Conservation (phyloP, 2,329 filamentous ascomycete genomes). For the Metarhizium brunneum region DNA sequence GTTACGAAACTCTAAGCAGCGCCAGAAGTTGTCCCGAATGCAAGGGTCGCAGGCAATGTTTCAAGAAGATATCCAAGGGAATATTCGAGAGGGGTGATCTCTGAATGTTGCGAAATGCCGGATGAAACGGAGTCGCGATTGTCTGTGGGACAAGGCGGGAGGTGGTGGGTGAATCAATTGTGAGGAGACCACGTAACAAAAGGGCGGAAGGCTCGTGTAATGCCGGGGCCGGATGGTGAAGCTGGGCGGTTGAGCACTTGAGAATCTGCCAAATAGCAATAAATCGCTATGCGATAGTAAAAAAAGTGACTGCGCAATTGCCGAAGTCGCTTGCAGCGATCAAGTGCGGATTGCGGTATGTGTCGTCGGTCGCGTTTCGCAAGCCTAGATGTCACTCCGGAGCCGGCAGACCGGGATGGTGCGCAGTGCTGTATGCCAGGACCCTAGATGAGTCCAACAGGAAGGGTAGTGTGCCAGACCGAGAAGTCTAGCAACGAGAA, state of each 20-base stretch:
- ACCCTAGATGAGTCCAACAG: conserved; percentile 11
- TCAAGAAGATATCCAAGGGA: no score
- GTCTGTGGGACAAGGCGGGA: neutral
- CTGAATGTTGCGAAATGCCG: neutral
- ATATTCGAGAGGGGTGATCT: neutral
- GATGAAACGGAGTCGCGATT: neutral
- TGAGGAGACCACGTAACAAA: neutral
- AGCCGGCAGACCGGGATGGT: neutral
- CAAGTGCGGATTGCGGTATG: neutral
- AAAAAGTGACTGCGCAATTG: conserved; percentile 10
- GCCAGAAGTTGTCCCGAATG: neutral
- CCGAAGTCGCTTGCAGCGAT: neutral
- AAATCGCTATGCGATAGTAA: conserved; percentile 10
- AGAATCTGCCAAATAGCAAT: neutral
- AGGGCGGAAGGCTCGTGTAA: neutral
- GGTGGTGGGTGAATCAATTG: neutral
- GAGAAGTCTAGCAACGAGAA: conserved; percentile 14
- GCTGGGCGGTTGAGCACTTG: neutral
- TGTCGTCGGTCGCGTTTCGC: neutral
- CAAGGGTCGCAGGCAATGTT: neutral
- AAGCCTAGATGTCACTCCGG: conserved; percentile 3
- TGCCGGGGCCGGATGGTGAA: neutral
- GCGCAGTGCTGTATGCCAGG: conserved; percentile 1
- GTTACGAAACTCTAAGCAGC: conserved; percentile 1
- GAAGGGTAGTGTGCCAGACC: conserved; percentile 14